A percentile compares a stretch with the other conserved stretches of the same genome.
These are phyloP conservation scores for Scortechinia acanthostroma DNA, from an alignment of 2,329 filamentous ascomycete genomes.

Conservation along the genomic window DNA sequence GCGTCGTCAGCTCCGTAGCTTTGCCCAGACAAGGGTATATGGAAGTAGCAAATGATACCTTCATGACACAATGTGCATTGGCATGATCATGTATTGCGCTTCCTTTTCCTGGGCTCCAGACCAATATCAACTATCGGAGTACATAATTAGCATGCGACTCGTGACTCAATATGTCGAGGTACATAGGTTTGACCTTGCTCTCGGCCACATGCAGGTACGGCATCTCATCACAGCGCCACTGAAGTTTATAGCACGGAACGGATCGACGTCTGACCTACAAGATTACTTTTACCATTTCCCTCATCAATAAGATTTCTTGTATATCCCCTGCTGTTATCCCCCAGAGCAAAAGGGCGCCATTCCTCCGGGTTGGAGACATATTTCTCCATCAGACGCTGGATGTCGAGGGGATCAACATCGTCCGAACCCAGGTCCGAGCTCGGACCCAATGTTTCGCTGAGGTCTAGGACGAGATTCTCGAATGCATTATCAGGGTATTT, in stretches of 20 bases:
- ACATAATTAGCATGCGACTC: slow-evolving; percentile 1
- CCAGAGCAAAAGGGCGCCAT: slow-evolving; percentile 71
- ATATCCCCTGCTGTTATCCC: slow-evolving; percentile 65
- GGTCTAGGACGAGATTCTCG: slow-evolving; percentile 63
- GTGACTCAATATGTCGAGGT: background rate
- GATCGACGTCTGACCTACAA: slow-evolving; percentile 41
- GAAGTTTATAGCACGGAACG: slow-evolving; percentile 33
- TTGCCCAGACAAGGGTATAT: slow-evolving; percentile 3
- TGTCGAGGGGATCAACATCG: slow-evolving; percentile 69
- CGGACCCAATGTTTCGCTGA: slow-evolving; percentile 70
- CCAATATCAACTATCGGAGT: slow-evolving; percentile 7
- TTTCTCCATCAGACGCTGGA: slow-evolving; percentile 66
- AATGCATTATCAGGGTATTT: slow-evolving; percentile 37
- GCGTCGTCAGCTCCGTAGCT: background rate
- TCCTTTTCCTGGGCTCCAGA: slow-evolving; percentile 23
- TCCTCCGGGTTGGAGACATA: slow-evolving; percentile 65
- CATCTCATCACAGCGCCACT: slow-evolving; percentile 19
- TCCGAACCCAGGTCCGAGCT: slow-evolving; percentile 76
- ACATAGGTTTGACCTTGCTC: too few species aligned
- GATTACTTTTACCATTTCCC: slow-evolving; percentile 74
- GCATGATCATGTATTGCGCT: slow-evolving; percentile 22
- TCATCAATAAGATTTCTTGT: slow-evolving; percentile 86
- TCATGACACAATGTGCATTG: slow-evolving; percentile 25
- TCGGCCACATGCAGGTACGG: background rate
- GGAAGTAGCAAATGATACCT: slow-evolving; percentile 25